Conservation (phyloP, 1,284 basidiomycete genomes). For the Leccinum fuscescens region DNA sequence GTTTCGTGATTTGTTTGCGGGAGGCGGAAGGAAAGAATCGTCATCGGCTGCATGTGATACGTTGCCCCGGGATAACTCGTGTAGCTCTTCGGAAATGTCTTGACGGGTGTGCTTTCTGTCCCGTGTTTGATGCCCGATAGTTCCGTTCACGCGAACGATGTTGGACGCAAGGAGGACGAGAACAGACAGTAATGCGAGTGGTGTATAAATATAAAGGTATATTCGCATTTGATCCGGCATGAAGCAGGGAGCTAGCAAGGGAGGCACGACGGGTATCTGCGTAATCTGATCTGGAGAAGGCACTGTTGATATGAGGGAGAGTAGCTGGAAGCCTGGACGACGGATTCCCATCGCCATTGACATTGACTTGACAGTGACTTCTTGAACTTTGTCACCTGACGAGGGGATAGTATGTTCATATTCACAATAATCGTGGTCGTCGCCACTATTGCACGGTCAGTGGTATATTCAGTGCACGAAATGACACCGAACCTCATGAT, state of each 20-base stretch:
- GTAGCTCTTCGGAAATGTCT: slow-evolving; percentile 8
- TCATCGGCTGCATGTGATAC: slow-evolving; percentile 3
- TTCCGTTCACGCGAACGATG: slow-evolving; percentile 22
- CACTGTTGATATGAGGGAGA: slow-evolving; percentile 62
- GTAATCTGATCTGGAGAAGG: slow-evolving; percentile 27
- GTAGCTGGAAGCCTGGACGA: slow-evolving; percentile 81
- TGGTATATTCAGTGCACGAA: neutral
- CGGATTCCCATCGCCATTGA: slow-evolving; percentile 78
- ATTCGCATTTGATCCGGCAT: slow-evolving; percentile 69
- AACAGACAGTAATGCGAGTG: slow-evolving; percentile 44
- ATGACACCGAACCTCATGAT: slow-evolving; percentile 65
- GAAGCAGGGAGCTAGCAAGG: slow-evolving; percentile 55
- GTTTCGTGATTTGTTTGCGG: slow-evolving; percentile 16
- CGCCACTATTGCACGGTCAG: slow-evolving; percentile 53
- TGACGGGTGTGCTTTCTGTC: slow-evolving; percentile 8
- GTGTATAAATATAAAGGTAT: slow-evolving; percentile 54
- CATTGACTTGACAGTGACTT: slow-evolving; percentile 83
- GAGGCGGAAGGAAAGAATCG: slow-evolving; percentile 17
- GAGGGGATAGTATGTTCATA: slow-evolving; percentile 50
- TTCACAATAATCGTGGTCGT: slow-evolving; percentile 89
- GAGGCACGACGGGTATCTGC: slow-evolving; percentile 25
- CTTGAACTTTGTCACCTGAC: slow-evolving; percentile 42
- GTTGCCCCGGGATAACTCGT: slow-evolving; percentile 11
- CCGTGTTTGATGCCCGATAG: slow-evolving; percentile 5
- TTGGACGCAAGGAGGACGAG: slow-evolving; percentile 38